These are phyloP conservation scores for Daedaleopsis nitida DNA, from an alignment of 768 basidiomycete species.

Conservation along the genomic window DNA sequence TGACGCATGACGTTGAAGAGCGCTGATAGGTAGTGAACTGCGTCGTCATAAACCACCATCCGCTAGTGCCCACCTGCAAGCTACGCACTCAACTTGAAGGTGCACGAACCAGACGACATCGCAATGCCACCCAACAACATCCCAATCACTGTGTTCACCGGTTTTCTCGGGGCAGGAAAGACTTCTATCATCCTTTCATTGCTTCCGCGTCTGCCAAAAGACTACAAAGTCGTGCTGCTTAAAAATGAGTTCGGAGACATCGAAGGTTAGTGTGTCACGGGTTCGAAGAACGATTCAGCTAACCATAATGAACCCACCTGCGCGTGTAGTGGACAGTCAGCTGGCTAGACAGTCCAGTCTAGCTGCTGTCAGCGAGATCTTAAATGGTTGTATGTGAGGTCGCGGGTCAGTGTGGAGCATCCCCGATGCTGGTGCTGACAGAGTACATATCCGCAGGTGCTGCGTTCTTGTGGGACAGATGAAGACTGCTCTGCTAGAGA, in stretches of 20 bases:
- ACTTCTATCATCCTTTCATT: slow-evolving; percentile 82
- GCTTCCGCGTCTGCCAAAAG: slow-evolving; percentile 76
- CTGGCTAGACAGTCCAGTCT: slow-evolving; percentile 84
- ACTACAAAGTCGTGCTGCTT: slow-evolving; percentile 86
- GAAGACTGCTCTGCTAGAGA: slow-evolving; percentile 87
- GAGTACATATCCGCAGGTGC: slow-evolving; percentile 53
- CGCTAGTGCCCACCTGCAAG: too few relatives aligned
- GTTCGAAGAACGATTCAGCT: too few relatives aligned
- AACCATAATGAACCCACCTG: too few relatives aligned
- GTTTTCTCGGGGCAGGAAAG: slow-evolving; percentile 85
- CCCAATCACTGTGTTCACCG: slow-evolving; percentile 95
- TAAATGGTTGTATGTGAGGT: slow-evolving; percentile 90
- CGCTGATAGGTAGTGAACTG: too few relatives aligned
- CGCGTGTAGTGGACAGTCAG: slow-evolving; percentile 77
- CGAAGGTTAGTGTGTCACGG: slow-evolving; percentile 67
- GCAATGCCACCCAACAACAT: slow-evolving; percentile 39
- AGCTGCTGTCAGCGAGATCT: slow-evolving; percentile 87
- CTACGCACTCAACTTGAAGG: neutral
- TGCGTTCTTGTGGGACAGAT: slow-evolving; percentile 95
- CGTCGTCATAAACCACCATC: neutral
- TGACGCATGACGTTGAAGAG: too few relatives aligned
- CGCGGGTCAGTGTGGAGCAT: neutral
- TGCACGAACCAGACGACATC: neutral
- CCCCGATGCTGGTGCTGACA: neutral
- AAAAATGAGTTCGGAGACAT: slow-evolving; percentile 98